phyloP scores from a whole-genome alignment of 805 yeast species.

The Pichia gijzeniarum region DNA sequence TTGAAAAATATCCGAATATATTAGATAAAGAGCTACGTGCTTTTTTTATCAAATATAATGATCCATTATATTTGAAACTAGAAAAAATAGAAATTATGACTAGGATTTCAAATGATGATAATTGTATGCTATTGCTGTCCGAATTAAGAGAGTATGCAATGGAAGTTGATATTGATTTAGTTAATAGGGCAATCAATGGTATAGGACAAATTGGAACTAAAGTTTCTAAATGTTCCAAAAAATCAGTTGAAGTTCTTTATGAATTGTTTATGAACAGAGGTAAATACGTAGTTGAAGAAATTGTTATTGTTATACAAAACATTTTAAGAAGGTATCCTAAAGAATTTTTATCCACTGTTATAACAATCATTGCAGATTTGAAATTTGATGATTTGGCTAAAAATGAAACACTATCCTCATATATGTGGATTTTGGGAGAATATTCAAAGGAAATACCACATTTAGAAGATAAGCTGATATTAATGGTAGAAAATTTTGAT shows the following conservation, averaged over 20 bases:
- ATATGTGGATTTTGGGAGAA: constrained; percentile 69
- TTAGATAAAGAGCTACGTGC: constrained; percentile 77
- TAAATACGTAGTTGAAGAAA: constrained; percentile 54
- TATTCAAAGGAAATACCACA: constrained; percentile 56
- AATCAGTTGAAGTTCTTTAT: constrained; percentile 54
- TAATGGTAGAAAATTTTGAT: constrained; percentile 44
- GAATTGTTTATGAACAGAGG: constrained; percentile 57
- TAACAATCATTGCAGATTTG: constrained; percentile 46
- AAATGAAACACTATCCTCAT: constrained; percentile 48
- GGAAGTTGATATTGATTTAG: constrained; percentile 82
- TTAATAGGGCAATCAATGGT: constrained; percentile 55
- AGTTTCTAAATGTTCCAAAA: constrained; percentile 44
- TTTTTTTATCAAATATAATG: constrained; percentile 82
- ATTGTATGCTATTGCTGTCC: constrained; percentile 51
- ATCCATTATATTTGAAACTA: constrained; percentile 71
- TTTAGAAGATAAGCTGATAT: constrained; percentile 40
- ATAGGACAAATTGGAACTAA: constrained; percentile 70
- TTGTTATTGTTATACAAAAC: constrained; percentile 55
- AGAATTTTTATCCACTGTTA: constrained; percentile 41
- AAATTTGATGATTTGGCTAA: constrained; percentile 41
- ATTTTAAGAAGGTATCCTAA: constrained; percentile 62
- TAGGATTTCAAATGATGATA: constrained; percentile 56
- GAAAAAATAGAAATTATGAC: constrained; percentile 74
- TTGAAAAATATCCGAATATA: constrained; percentile 81
- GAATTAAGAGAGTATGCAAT: constrained; percentile 76